Evolutionary conservation across 768 basidiomycete genomes (phyloP).

Genomic region (Tylopilus subfusipes): DNA sequence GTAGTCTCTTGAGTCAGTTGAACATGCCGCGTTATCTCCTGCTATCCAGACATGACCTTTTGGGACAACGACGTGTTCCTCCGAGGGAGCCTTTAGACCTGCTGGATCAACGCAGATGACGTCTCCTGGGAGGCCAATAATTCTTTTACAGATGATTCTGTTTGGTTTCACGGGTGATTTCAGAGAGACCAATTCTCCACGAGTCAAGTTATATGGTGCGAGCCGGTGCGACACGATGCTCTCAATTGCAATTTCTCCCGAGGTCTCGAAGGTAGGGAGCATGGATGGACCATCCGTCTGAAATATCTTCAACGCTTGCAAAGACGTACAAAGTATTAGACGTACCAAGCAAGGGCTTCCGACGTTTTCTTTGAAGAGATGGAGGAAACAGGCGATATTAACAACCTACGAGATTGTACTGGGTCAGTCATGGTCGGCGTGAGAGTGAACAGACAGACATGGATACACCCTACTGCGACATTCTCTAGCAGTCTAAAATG

Average conservation of each 20-base stretch:
- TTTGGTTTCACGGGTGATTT: conserved; percentile 66
- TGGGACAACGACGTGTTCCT: conserved; percentile 75
- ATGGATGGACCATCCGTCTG: conserved; percentile 77
- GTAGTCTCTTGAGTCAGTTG: conserved; percentile 88
- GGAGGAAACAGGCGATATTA: conserved; percentile 55
- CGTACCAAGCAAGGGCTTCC: conserved; percentile 53
- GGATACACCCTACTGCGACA: conserved; percentile 25
- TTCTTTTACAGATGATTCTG: conserved; percentile 78
- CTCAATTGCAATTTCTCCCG: conserved; percentile 64
- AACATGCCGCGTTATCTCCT: conserved; percentile 83
- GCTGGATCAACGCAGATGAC: conserved; percentile 86
- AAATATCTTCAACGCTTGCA: neutral
- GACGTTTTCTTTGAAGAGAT: conserved; percentile 62
- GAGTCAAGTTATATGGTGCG: conserved; percentile 46
- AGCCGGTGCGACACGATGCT: conserved; percentile 53
- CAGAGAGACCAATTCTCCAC: conserved; percentile 77
- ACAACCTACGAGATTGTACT: conserved; percentile 39
- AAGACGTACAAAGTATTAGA: conserved; percentile 3
- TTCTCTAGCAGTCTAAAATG: conserved; percentile 18
- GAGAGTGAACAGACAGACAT: conserved; percentile 18
- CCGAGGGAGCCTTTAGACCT: conserved; percentile 55
- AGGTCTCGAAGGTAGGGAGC: conserved; percentile 66
- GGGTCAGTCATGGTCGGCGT: neutral
- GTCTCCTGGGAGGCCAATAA: conserved; percentile 90
- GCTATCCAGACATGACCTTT: conserved; percentile 86